Evolutionary conservation across 352 stramenopile genomes (phyloP).

Genomic region (Elongisporangium undulatum): DNA sequence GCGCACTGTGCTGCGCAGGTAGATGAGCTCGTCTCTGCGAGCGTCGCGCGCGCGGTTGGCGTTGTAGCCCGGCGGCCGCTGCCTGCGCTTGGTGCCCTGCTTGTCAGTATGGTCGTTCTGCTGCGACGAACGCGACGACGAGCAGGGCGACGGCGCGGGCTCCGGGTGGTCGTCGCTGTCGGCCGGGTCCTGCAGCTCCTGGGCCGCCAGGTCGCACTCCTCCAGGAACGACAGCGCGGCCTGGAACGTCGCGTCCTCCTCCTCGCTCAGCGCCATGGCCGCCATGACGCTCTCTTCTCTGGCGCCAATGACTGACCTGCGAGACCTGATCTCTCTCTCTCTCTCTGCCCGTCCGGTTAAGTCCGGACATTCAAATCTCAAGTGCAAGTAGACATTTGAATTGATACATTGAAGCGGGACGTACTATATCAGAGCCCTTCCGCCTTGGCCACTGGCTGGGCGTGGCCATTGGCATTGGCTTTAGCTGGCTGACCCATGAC

Average conservation of each 20-base stretch:
- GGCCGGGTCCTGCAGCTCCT: slow-evolving; percentile 7
- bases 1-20: slow-evolving; percentile 3
- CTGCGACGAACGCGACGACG: not conserved
- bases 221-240: slow-evolving; percentile 36
- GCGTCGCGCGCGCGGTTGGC: not conserved
- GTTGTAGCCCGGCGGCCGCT: not conserved
- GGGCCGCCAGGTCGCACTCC: slow-evolving; percentile 23
- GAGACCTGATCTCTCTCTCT: not conserved
- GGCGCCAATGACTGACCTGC: not conserved
- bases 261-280: not conserved
- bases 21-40: slow-evolving; percentile 3
- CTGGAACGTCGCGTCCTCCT: slow-evolving; percentile 16
- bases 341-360: not conserved
- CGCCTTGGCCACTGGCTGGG: not conserved
- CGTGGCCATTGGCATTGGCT: not conserved
- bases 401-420: not conserved
- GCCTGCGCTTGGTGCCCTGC: not conserved
- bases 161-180: not conserved
- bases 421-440: slow-evolving; percentile 13
- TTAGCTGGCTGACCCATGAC: slow-evolving; percentile 10
- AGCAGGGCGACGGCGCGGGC: not conserved
- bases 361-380: not conserved
- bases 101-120: not conserved
- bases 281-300: not conserved
- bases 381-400: not conserved